Evolutionary conservation across 805 yeast species (phyloP).

Genomic region (Kregervanrija delftensis): DNA sequence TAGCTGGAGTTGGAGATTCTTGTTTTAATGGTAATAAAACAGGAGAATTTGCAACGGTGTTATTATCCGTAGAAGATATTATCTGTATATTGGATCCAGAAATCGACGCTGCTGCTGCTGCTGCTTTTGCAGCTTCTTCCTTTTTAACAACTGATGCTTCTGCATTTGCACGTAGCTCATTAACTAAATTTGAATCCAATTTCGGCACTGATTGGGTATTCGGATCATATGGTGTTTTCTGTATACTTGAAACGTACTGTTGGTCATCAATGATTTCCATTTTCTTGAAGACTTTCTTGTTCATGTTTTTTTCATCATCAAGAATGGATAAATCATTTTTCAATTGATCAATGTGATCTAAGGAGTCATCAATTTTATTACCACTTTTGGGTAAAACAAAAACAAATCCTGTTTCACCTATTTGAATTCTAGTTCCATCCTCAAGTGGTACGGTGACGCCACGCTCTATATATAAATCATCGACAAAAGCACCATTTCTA

Average conservation of each 20-base stretch:
- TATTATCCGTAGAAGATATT: no score
- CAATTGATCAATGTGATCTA: no score
- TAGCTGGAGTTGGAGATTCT: constrained; percentile 5
- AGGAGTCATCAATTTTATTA: no score
- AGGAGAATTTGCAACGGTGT: no score
- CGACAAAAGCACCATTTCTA: constrained; percentile 94
- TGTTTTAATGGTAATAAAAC: background rate
- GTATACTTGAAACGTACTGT: no score
- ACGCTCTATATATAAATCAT: constrained; percentile 80
- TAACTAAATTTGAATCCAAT: constrained; percentile 10
- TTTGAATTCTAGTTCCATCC: constrained; percentile 80
- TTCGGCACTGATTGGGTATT: no score
- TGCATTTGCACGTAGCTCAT: constrained; percentile 24
- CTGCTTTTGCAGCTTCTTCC: constrained; percentile 22
- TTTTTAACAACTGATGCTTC: constrained; percentile 23
- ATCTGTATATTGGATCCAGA: no score
- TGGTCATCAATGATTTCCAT: no score
- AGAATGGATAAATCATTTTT: no score
- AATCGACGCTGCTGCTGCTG: constrained; percentile 11
- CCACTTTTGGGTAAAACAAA: constrained; percentile 63
- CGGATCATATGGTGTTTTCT: no score
- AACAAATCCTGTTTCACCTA: constrained; percentile 85
- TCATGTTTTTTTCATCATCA: no score
- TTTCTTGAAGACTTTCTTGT: no score
- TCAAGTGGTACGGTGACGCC: constrained; percentile 85